Base-by-base conservation (phyloP, 352 stramenopile genomes). In the Globisporangium paroecandrum region DNA sequence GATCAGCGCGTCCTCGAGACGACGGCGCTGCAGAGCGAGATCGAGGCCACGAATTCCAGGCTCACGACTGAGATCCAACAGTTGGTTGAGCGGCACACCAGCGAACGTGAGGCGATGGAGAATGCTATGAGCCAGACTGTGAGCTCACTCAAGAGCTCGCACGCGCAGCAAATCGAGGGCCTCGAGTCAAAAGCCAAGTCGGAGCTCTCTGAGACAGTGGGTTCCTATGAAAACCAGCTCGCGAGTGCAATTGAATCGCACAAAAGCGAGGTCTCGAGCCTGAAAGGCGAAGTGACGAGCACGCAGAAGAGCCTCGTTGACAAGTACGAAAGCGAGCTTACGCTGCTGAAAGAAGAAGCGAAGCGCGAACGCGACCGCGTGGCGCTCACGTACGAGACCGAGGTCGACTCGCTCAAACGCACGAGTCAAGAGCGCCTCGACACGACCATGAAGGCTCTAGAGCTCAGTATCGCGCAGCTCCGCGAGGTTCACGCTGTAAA, bases 331-430 rank as follows among this genome's bases (percentile, higher is more conserved):
- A 18, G 55, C 7, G 62, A 74, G 25, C 36, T 77, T 8, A 20
- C 59, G 4, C 22, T 29, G 13, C 1, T 65, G 13, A 53, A 53
- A 24, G 65, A 72, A 7, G 64, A 75, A 3, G 25, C 15, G 22
- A 69, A 65, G 24, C 66, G 67, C 49, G 75, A 77, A 41, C 58
- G 63, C 8, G 72, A 77, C 13, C 59, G 27, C 7, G 12, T 75
- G 9, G 57, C 59, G 46, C 65, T 87, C 46, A 61, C 69, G 25
- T 87, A 89, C 59, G 83, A 89, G 41, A 80, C 79, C 1, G 65
- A 89, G 24, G 49, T 91, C 7, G 78, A 87, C 27, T 34, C 65
- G 1, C 51, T 87, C 13, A 85, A 73, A 22, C 65, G 67, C 10
- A 63, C 29, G 0, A 51, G 29, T 32, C 46, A 61, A 38, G 56